Evolutionary conservation across 352 stramenopile species (phyloP).

Genomic region (Globisporangium heterothallicum): DNA sequence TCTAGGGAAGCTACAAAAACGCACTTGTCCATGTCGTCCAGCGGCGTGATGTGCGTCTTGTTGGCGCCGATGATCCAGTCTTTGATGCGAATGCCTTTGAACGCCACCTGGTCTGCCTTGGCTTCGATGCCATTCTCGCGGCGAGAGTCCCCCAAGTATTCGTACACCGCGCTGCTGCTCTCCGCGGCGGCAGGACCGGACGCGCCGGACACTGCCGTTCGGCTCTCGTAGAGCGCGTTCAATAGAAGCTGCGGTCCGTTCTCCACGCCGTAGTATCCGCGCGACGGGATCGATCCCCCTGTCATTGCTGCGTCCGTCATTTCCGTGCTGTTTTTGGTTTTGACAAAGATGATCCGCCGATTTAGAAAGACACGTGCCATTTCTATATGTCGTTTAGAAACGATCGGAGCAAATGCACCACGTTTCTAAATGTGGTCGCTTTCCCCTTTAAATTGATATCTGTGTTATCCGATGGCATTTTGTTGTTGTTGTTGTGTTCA

Average conservation of each 20-base stretch:
- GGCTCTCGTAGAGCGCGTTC: slow-evolving; percentile 30
- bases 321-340: not conserved
- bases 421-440: not conserved
- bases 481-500: no score
- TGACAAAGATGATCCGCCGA: not conserved
- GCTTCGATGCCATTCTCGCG: slow-evolving; percentile 32
- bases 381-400: not conserved
- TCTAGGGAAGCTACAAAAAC: slow-evolving; percentile 8
- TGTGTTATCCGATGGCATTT: no score
- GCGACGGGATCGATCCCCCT: slow-evolving; percentile 15
- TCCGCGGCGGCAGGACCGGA: not conserved
- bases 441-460: not conserved
- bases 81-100: slow-evolving; percentile 59
- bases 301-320: no score
- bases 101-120: slow-evolving; percentile 52
- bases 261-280: slow-evolving; percentile 51
- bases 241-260: slow-evolving; percentile 48
- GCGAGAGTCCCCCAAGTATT: slow-evolving; percentile 45
- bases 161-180: slow-evolving; percentile 13
- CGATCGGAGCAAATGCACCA: not conserved
- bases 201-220: not conserved
- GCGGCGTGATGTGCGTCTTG: slow-evolving; percentile 79
- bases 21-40: slow-evolving; percentile 64
- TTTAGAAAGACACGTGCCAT: not conserved
- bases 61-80: slow-evolving; percentile 71